These are phyloP conservation scores for Perilla frutescens DNA, from an alignment of 257 asterid genomes.

Conservation along the genomic window DNA sequence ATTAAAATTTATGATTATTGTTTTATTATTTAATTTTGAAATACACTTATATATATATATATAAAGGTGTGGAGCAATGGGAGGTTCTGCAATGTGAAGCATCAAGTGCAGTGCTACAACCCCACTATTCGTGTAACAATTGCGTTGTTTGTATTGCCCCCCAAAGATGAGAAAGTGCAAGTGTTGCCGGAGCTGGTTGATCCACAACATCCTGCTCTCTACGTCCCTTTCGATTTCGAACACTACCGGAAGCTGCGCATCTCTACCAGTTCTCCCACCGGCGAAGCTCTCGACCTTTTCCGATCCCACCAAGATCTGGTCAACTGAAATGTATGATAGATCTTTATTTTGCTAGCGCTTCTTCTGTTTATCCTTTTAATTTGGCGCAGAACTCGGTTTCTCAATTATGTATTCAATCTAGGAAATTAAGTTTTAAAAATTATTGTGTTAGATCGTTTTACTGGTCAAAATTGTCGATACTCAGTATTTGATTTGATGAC, in stretches of 20 bases:
- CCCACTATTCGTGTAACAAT: slow-evolving; percentile 28
- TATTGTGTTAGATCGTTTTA: too few relatives aligned
- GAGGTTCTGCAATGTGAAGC: slow-evolving; percentile 51
- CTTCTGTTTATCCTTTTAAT: too few relatives aligned
- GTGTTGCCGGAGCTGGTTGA: slow-evolving; percentile 37
- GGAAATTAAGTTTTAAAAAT: too few relatives aligned
- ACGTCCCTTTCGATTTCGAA: slow-evolving; percentile 38
- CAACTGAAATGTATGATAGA: neutral
- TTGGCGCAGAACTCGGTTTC: too few relatives aligned
- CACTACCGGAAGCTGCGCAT: slow-evolving; percentile 39
- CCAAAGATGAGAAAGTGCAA: slow-evolving; percentile 35
- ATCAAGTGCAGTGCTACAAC: slow-evolving; percentile 42
- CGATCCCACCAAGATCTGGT: neutral
- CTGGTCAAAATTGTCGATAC: too few relatives aligned
- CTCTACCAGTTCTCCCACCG: slow-evolving; percentile 37
- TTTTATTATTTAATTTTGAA: too few relatives aligned
- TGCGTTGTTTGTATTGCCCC: slow-evolving; percentile 37
- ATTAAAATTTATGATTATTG: too few relatives aligned
- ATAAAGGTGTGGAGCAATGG: slow-evolving; percentile 49
- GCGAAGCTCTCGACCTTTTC: slow-evolving; percentile 36
- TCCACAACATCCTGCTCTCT: slow-evolving; percentile 21
- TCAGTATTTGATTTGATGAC: too few relatives aligned
- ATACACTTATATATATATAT: too few relatives aligned
- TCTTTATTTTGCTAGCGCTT: too few relatives aligned
- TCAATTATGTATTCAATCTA: too few relatives aligned